A percentile compares a stretch with the other conserved stretches of the same genome.
Conservation (phyloP, 495 filamentous ascomycete species). For the Choiromyces venosus region DNA sequence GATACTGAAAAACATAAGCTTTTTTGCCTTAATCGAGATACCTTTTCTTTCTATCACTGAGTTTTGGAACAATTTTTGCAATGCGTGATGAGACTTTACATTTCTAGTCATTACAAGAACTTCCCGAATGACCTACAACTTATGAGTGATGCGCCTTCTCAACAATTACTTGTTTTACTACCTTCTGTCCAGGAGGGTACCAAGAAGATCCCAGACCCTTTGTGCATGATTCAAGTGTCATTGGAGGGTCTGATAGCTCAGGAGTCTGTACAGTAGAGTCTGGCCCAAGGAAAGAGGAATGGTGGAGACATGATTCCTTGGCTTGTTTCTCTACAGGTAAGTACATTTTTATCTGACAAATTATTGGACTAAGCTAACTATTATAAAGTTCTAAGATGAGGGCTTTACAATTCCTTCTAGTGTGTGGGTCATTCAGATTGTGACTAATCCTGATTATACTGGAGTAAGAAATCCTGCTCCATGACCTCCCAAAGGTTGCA, state of each 20-base stretch:
- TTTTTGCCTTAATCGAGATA: conserved; percentile 90
- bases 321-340: conserved; percentile 82
- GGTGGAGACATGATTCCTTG: conserved; percentile 96
- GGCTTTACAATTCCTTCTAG: conserved; percentile 92
- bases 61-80: conserved; percentile 96
- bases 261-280: conserved; percentile 79
- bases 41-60: conserved; percentile 94
- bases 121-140: conserved; percentile 95
- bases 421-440: conserved; percentile 87
- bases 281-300: conserved; percentile 82
- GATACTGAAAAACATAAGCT: conserved; percentile 87
- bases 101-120: conserved; percentile 97
- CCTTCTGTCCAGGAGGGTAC: conserved; percentile 74
- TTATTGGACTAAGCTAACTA: background rate
- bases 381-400: conserved; percentile 75
- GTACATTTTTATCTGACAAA: background rate
- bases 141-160: conserved; percentile 95
- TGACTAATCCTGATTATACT: conserved; percentile 88
- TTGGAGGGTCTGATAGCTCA: conserved; percentile 92
- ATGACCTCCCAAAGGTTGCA: background rate
- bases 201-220: conserved; percentile 78
- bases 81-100: conserved; percentile 95
- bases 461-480: conserved; percentile 26
- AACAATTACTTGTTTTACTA: conserved; percentile 92
- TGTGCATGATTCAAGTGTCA: conserved; percentile 91